These are phyloP conservation scores for Myriosclerotinia scirpicola DNA, from an alignment of 2,329 filamentous ascomycete species.

Conservation along the genomic window DNA sequence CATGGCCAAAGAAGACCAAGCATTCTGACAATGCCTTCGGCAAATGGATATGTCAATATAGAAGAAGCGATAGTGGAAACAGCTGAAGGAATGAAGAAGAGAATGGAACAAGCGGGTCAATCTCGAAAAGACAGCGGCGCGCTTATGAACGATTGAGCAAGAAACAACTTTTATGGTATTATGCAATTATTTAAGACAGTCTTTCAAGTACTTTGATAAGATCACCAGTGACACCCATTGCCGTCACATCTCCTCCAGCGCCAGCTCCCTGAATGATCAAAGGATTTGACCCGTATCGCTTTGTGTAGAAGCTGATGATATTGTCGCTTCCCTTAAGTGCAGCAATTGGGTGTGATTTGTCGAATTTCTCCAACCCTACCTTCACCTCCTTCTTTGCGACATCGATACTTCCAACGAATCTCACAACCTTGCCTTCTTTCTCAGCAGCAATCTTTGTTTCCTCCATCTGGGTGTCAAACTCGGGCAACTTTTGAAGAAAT, in stretches of 20 bases:
- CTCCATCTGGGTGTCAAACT: constrained; percentile 90
- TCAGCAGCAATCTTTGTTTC: constrained; percentile 81
- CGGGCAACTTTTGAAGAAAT: constrained; percentile 77
- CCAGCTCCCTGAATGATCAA: constrained; percentile 93
- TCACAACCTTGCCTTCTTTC: constrained; percentile 84
- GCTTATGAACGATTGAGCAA: constrained; percentile 29
- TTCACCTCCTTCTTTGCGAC: constrained; percentile 78
- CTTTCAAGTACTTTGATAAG: constrained; percentile 83
- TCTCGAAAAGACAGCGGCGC: constrained; percentile 28
- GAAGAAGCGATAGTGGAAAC: constrained; percentile 24
- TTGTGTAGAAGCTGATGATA: constrained; percentile 98
- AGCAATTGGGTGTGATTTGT: constrained; percentile 86
- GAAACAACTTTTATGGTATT: constrained; percentile 23
- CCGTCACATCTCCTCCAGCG: constrained; percentile 91
- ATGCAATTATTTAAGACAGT: constrained; percentile 31
- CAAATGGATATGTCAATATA: constrained; percentile 9
- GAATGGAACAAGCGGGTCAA: constrained; percentile 28
- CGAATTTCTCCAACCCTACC: constrained; percentile 88
- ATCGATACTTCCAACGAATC: constrained; percentile 93
- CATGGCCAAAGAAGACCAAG: constrained; percentile 46
- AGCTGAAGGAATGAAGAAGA: constrained; percentile 28
- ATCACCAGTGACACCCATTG: constrained; percentile 96
- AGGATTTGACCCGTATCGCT: constrained; percentile 87
- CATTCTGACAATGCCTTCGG: constrained; percentile 32
- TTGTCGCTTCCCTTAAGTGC: constrained; percentile 96